Base-by-base conservation (phyloP, 2,329 filamentous ascomycete species). In the Aspergillus fructus region DNA sequence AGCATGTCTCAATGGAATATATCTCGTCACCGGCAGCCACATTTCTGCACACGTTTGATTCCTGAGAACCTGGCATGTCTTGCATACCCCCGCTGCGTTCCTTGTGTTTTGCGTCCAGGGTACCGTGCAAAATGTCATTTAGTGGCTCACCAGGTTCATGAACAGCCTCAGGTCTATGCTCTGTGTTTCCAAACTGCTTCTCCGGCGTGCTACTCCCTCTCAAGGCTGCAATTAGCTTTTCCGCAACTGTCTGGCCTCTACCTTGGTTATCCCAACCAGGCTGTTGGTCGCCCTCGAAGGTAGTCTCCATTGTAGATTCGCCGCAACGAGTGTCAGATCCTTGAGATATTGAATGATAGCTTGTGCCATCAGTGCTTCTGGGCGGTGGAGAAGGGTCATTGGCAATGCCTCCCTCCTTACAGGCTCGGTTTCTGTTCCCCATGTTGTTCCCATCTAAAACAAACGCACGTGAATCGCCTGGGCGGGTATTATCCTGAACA, bases 221-320 rank as follows among this genome's bases (percentile, higher is more conserved):
- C 8, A 70, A 59, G 2, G 66, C 67, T 49, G 63, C 64, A 19
- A 58, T 43, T 9, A 70, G 59, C 37, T 67, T 69, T 43, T 63
- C 23, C 1, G 64, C 68, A 21, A 69, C 59, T 19, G 45, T 39
- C 42, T 61, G 58, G 2, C 68, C 68, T 55, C 65, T 66, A 17
- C 67, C 65, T 53, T 53, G 41, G 40, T 39, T 19, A 11, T 47
- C 17, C 45, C 19, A 21, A n/a, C 15, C 43, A 39, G 27, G 2
- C 40, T 53, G n/a, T 33, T 40, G 12, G n/a, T 34, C 6, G 13
- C 54, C 17, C 8, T 49, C 30, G 3, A 34, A 48, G 13, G 11
- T 50, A 39, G 34, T 17, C 12, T 41, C 23, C 8, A 42, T 13
- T 17, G 5, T 37, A 21, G 49, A 40, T 33, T 42, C 24, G 8